Evolutionary conservation across 805 yeast species (phyloP), one percentile per base, ranked within the genome.

Genomic region (Myxozyma mucilagina): DNA sequence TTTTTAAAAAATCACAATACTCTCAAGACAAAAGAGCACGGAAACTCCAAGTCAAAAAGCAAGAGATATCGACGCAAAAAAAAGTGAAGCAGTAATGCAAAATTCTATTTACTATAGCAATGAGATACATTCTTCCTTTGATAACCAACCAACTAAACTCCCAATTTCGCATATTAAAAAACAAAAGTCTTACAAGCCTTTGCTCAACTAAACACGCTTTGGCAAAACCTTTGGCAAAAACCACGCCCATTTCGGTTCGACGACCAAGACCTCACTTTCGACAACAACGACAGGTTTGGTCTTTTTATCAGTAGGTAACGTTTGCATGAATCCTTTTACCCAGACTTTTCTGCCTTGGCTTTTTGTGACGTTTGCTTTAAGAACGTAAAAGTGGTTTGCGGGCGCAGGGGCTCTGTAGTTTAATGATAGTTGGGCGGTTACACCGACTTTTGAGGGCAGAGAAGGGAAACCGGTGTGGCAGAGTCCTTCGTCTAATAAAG

Each of bases 381-480:
- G 74, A 13, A 90, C 78, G 1, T 91, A 82, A 9, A 86, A 83
- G 24, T 86, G 78, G 61, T 84, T 82, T 0, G 91, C 87, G 1
- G 79, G 80, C 0, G 84, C 84, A 43, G 86, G 87, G 18, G 71
- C 70, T 48, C 66, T 59, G 73, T 90, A 93, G 55, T 87, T 79
- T 8, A 93, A 78, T 1, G 81, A 74, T 47, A 93, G 76, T 53
- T 79, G 81, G 0, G 97, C 99, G 0, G 99, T 93, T 29, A 94
- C 97, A 13, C 98, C 99, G 53, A 87, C 79, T 58, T 84, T 82
- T 59, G 85, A 84, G 0, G 98, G 98, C 11, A 93, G 77, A 32
- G 81, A 76, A 2, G 90, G 84, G 71, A 91, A 93, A 14, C 97
- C 98, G 69, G 96, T 88, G 47, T 84, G 79, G 69, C 97, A 90